Evolutionary conservation across 2,329 filamentous ascomycete genomes (phyloP).

Genomic region (Xylaria multiplex): DNA sequence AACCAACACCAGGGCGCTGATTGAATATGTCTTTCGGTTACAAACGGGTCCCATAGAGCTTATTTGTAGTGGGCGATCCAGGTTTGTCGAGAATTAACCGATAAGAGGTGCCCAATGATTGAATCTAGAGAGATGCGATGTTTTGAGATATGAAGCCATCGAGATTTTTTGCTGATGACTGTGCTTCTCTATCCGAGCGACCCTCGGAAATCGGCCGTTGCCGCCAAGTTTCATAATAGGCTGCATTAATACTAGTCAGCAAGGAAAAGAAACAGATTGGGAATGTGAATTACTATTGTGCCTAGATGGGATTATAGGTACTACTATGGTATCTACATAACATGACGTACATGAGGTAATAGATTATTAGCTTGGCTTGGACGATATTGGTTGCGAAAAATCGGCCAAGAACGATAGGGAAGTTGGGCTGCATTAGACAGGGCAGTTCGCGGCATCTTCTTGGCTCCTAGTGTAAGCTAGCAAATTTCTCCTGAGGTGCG

Average conservation of each 20-base stretch:
- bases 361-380: not conserved
- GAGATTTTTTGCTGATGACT: slow-evolving; percentile 7
- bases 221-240: slow-evolving; percentile 17
- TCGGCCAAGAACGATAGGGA: slow-evolving; percentile 5
- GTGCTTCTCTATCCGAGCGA: not conserved
- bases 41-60: not conserved
- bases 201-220: not conserved
- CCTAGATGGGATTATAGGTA: slow-evolving; percentile 1
- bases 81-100: not conserved
- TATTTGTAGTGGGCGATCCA: slow-evolving; percentile 4
- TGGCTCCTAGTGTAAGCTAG: not conserved
- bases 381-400: not conserved
- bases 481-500: slow-evolving; percentile 1
- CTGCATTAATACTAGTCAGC: slow-evolving; percentile 23
- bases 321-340: not conserved
- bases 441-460: slow-evolving; percentile 2
- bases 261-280: slow-evolving; percentile 1
- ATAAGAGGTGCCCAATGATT: not conserved
- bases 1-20: not conserved
- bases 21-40: slow-evolving; percentile 2
- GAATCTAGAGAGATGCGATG: not conserved
- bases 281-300: slow-evolving; percentile 22
- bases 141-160: not conserved
- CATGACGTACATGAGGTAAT: slow-evolving; percentile 16
- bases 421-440: slow-evolving; percentile 1